These are phyloP conservation scores for Wickerhamomyces rabaulensis DNA, from an alignment of 805 yeast species.

Conservation along the genomic window DNA sequence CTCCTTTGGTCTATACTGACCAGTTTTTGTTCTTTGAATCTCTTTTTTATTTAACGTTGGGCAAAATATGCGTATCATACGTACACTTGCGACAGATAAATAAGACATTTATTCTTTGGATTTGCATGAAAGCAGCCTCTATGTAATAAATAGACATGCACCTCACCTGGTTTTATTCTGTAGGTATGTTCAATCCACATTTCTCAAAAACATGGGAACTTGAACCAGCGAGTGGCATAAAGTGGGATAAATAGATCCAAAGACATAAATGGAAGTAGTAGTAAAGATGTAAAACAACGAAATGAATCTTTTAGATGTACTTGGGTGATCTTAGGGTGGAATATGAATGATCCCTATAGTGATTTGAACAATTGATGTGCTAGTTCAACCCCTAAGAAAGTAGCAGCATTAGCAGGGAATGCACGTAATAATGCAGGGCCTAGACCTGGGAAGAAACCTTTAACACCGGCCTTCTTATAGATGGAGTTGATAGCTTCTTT, in stretches of 20 bases:
- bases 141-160: neutral
- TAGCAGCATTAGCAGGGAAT: conserved; percentile 99
- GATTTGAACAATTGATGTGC: conserved; percentile 42
- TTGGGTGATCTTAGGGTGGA: neutral
- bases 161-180: neutral
- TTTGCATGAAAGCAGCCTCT: neutral
- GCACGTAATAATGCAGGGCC: conserved; percentile 94
- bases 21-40: no score
- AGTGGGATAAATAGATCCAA: no score
- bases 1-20: no score
- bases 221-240: neutral
- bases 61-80: no score
- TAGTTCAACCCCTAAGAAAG: conserved; percentile 91
- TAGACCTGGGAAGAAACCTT: conserved; percentile 94
- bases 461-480: conserved; percentile 72
- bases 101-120: neutral
- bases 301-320: neutral
- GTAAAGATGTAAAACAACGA: neutral
- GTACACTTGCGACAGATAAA: no score
- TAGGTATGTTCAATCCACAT: neutral
- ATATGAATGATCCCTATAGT: neutral
- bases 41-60: no score
- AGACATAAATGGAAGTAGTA: neutral
- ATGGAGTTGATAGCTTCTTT: conserved; percentile 61
- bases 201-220: neutral